These are phyloP conservation scores for Tricholomella constricta DNA, from an alignment of 768 basidiomycete species.

Conservation along the genomic window DNA sequence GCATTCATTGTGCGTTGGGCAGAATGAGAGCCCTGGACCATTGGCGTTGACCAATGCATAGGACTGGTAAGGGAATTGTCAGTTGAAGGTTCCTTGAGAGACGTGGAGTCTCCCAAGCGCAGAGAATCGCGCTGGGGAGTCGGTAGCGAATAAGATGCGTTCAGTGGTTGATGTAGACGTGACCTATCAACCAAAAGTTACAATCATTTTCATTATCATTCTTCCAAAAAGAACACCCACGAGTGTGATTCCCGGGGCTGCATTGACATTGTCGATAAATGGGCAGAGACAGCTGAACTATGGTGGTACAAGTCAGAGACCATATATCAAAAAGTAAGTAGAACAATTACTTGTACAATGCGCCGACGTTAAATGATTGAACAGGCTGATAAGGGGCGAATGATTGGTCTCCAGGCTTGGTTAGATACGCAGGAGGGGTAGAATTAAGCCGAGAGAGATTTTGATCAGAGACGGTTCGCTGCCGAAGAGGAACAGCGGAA, in stretches of 20 bases:
- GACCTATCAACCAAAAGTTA: constrained; percentile 2
- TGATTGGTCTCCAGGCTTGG: constrained; percentile 2
- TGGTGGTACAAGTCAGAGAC: neutral
- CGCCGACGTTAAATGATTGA: constrained; percentile 38
- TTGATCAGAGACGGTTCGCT: constrained; percentile 7
- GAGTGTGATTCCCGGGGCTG: constrained; percentile 16
- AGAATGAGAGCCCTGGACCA: neutral
- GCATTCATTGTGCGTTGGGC: constrained; percentile 14
- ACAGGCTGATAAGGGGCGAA: constrained; percentile 21
- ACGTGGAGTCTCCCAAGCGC: neutral
- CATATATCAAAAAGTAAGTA: neutral
- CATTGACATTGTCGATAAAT: constrained; percentile 29
- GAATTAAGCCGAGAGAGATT: constrained; percentile 34
- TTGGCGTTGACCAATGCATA: neutral
- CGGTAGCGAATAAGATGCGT: neutral
- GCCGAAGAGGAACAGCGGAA: constrained; percentile 2
- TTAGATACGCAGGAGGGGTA: constrained; percentile 53
- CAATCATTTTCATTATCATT: neutral
- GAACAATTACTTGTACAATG: constrained; percentile 58
- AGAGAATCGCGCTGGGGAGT: neutral
- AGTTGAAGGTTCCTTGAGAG: too few species aligned
- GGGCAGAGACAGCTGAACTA: constrained; percentile 58
- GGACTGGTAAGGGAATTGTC: too few species aligned
- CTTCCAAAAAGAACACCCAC: constrained; percentile 8
- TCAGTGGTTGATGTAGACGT: constrained; percentile 1